phyloP scores from a whole-genome alignment of 164 flowering plant genomes.

The Aristolochia contorta region DNA sequence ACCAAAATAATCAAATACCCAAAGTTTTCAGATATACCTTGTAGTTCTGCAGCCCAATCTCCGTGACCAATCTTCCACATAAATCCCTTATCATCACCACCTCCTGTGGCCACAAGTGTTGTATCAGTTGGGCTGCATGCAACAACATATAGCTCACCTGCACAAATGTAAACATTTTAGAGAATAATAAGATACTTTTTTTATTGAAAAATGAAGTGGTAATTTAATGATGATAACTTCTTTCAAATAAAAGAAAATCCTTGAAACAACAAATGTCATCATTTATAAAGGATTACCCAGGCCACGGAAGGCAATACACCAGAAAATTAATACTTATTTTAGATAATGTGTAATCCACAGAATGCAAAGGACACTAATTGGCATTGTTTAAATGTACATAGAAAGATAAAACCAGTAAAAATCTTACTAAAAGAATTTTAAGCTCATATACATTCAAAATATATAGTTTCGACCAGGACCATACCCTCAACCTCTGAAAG shows the following conservation, averaged over 20 bases:
- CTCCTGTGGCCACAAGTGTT: conserved; percentile 76
- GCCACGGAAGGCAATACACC: too few species aligned
- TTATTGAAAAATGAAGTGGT: background rate
- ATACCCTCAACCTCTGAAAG: too few species aligned
- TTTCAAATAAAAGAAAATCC: background rate
- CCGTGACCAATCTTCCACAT: conserved; percentile 77
- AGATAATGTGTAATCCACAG: too few species aligned
- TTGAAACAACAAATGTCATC: background rate
- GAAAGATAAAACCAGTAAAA: too few species aligned
- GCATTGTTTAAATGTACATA: too few species aligned
- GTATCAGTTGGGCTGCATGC: conserved; percentile 85
- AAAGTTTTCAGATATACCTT: conserved; percentile 28
- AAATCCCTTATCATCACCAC: conserved; percentile 90
- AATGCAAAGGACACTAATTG: too few species aligned
- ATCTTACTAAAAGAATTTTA: too few species aligned
- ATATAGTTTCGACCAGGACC: too few species aligned
- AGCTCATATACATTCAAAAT: too few species aligned
- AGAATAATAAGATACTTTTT: background rate
- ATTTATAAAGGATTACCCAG: background rate
- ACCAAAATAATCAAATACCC: background rate
- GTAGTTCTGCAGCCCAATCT: conserved; percentile 67
- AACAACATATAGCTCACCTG: conserved; percentile 76
- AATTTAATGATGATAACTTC: background rate
- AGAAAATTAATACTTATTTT: too few species aligned
- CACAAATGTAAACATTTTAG: background rate